These are phyloP conservation scores for Moniliella sp. DNA, from an alignment of 1,284 basidiomycete genomes.

Conservation along the genomic window DNA sequence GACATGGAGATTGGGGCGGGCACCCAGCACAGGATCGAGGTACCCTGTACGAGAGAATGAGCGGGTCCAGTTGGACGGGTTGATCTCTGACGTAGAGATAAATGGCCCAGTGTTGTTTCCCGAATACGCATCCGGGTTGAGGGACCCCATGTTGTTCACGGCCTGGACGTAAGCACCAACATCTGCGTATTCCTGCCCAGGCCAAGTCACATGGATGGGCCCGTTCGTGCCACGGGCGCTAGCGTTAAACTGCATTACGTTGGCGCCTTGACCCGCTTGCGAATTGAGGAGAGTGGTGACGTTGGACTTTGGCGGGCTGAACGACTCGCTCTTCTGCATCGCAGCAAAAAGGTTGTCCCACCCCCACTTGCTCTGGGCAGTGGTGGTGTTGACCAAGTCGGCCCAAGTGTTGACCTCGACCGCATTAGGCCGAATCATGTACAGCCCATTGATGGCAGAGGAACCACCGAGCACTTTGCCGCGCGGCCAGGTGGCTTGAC, in stretches of 20 bases:
- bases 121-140: constrained; percentile 10
- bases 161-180: constrained; percentile 15
- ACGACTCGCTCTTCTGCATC: constrained; percentile 18
- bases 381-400: constrained; percentile 8
- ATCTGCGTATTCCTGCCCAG: constrained; percentile 14
- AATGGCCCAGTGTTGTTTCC: constrained; percentile 22
- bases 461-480: constrained; percentile 32
- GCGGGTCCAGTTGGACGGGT: constrained; percentile 11
- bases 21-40: constrained; percentile 11
- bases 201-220: constrained; percentile 13
- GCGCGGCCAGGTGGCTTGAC: constrained; percentile 13
- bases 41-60: constrained; percentile 19
- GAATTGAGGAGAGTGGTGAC: constrained; percentile 4
- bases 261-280: too few species aligned
- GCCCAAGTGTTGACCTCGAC: constrained; percentile 14
- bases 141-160: constrained; percentile 10
- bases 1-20: constrained; percentile 18
- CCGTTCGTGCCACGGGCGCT: constrained; percentile 10
- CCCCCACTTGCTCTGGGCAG: constrained; percentile 12
- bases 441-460: constrained; percentile 26
- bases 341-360: constrained; percentile 6
- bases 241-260: constrained; percentile 9
- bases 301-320: constrained; percentile 5
- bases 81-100: constrained; percentile 19
- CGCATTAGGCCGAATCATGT: constrained; percentile 15